phyloP scores from a whole-genome alignment of 805 yeast genomes.

The Kuraishia floccosa region DNA sequence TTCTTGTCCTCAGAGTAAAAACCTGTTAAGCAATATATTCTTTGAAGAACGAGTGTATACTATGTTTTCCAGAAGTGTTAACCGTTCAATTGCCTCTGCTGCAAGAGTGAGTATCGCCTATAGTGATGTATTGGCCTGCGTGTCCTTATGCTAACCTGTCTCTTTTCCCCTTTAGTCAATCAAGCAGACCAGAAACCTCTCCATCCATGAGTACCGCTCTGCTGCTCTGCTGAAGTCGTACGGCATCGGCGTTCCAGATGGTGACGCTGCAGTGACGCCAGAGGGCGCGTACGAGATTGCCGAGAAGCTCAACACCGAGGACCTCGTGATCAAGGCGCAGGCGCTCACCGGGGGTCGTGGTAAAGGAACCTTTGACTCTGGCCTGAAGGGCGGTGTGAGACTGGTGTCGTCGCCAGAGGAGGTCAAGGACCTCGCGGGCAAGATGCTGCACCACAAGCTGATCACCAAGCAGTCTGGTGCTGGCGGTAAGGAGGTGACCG shows the following conservation, averaged over 20 bases:
- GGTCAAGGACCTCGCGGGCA: conserved; percentile 73
- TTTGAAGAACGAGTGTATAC: too few species aligned
- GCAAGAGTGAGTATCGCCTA: conserved; percentile 3
- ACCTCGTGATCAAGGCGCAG: conserved; percentile 94
- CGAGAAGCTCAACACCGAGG: conserved; percentile 60
- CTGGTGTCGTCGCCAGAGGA: conserved; percentile 77
- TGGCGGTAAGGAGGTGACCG: conserved; percentile 93
- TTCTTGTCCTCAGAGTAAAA: too few species aligned
- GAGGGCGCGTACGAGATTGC: conserved; percentile 83
- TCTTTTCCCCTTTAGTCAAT: not conserved
- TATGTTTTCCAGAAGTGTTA: conserved; percentile 6
- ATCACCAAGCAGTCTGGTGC: conserved; percentile 98
- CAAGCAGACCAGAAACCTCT: conserved; percentile 50
- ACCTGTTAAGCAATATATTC: too few species aligned
- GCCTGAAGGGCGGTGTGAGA: conserved; percentile 94
- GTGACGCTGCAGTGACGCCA: conserved; percentile 83
- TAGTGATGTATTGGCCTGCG: not conserved
- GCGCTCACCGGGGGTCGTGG: conserved; percentile 99
- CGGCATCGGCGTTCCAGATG: conserved; percentile 86
- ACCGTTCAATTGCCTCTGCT: conserved; percentile 5
- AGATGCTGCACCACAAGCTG: conserved; percentile 87
- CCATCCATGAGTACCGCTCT: conserved; percentile 93
- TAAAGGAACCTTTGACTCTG: conserved; percentile 94
- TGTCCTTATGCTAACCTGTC: not conserved
- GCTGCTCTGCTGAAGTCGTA: conserved; percentile 73